phyloP scores from a whole-genome alignment of 345 rosid species.

The Psidium friedrichsthalianum region DNA sequence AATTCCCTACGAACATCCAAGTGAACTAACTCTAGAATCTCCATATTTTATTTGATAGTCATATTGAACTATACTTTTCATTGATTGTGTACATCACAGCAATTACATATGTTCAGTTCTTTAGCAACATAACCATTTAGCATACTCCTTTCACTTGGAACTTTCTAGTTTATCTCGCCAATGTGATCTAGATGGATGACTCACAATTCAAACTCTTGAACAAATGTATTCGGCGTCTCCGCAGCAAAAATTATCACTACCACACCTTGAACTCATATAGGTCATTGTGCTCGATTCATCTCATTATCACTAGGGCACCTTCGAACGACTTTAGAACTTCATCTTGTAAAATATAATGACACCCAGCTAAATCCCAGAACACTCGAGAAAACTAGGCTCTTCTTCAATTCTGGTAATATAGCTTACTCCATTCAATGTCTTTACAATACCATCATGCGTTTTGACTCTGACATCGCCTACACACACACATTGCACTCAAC shows the following conservation, averaged over 20 bases:
- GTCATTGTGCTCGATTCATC: neutral
- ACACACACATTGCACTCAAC: neutral
- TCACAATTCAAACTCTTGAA: neutral
- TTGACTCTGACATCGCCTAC: too few species aligned
- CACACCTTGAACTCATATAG: neutral
- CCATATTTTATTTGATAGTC: neutral
- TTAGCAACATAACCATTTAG: neutral
- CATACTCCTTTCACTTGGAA: neutral
- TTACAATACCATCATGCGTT: neutral
- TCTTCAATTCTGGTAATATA: neutral
- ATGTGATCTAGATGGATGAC: neutral
- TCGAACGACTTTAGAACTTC: neutral
- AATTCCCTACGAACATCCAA: neutral
- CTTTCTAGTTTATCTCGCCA: neutral
- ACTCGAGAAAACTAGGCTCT: neutral
- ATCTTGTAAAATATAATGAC: neutral
- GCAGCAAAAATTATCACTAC: neutral
- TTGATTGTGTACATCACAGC: neutral
- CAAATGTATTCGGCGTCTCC: fast-evolving
- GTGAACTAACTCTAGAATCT: neutral
- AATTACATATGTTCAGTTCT: neutral
- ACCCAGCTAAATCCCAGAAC: neutral
- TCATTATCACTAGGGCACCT: neutral
- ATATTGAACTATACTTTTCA: neutral
- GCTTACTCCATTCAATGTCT: neutral